A percentile compares a stretch with the other conserved stretches of the same genome.
Conservation (phyloP, 2,329 filamentous ascomycete species). For the Alternaria triticimaculans region DNA sequence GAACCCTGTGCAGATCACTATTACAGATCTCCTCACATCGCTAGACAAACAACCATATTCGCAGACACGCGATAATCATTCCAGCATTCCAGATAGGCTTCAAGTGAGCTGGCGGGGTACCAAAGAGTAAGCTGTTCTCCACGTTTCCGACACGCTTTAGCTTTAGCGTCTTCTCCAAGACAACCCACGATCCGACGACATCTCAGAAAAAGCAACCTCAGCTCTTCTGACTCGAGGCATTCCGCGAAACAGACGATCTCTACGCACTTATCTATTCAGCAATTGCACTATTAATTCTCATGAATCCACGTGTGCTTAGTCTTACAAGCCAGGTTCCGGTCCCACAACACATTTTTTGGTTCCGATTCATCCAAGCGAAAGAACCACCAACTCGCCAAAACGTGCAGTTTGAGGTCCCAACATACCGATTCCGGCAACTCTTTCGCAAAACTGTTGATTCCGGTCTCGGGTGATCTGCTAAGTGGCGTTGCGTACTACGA, state of each 20-base stretch:
- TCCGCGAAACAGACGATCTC: neutral
- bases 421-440: conserved; percentile 28
- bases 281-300: neutral
- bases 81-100: neutral
- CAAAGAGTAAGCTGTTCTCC: neutral
- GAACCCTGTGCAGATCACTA: neutral
- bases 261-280: neutral
- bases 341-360: conserved; percentile 2
- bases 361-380: conserved; percentile 14
- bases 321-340: neutral
- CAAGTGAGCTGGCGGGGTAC: neutral
- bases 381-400: conserved; percentile 7
- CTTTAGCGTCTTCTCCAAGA: neutral
- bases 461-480: conserved; percentile 35
- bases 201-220: neutral
- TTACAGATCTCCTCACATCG: neutral
- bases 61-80: neutral
- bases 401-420: conserved; percentile 17
- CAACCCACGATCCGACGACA: neutral
- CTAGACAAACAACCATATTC: neutral
- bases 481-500: conserved; percentile 17
- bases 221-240: neutral
- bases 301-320: neutral
- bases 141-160: neutral
- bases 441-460: conserved; percentile 23